Evolutionary conservation across 306 rosid species (phyloP), one percentile per base, ranked within the genome.

Genomic region (Sechiopsis laciniata): DNA sequence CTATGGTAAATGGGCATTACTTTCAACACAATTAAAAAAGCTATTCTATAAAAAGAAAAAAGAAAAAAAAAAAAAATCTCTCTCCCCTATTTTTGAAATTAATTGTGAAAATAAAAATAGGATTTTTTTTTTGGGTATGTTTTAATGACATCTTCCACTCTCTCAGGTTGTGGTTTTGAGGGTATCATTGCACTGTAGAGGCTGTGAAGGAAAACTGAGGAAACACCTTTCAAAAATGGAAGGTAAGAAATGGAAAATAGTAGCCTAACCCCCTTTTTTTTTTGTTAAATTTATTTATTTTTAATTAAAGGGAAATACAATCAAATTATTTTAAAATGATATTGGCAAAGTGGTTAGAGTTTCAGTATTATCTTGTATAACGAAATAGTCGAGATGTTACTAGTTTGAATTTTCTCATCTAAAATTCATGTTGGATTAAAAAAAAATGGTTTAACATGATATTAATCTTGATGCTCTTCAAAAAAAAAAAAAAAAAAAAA

Each of bases 151-250:
- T 77, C 52, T 46, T 15, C 12, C 52, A 46, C 53, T 48, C 53
- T 48, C 88, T 37, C 37, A 94, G 95, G 92, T 86, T 71, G 96
- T 91, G 59, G 95, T 86, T 37, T 78, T 94, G 79, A 90, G 90
- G 84, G 98, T 90, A 77, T 90, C 98, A 77, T 80, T 94, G 72
- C 98, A 94, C 82, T 94, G 98, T 84, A 94, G 80, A 84, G 98
- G 91, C 20, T 94, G 98, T 80, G 98, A 81, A 83, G 95, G 98
- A 69, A 94, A 94, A 80, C 85, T 94, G 67, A 89, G 91, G 81
- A 94, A 94, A 77, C 97, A 90, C 84, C 86, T 94, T 7, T 87
- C 97, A 8, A 89, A 86, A 91, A 94, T 94, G 96, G 83, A 94
- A 84, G 97, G 95, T 93, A 84, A 58, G 15, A 1, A 13, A 51